phyloP scores from a whole-genome alignment of 2,329 filamentous ascomycete genomes.

The Pezicula radicicola region DNA sequence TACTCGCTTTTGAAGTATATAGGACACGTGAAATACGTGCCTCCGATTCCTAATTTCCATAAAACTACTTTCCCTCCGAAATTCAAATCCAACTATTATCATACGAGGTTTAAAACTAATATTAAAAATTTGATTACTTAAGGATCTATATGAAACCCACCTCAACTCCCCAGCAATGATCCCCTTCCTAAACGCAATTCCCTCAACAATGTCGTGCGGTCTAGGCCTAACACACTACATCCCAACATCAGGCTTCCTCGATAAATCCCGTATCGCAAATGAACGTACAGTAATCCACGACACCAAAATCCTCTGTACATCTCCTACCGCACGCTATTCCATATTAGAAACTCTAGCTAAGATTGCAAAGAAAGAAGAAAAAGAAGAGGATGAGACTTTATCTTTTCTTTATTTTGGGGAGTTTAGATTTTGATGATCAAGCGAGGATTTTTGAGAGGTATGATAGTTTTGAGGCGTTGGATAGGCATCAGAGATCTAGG shows the following conservation, averaged over 20 bases:
- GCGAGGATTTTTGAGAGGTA: slow-evolving; percentile 26
- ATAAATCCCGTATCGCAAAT: slow-evolving; percentile 14
- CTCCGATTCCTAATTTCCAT: too few relatives aligned
- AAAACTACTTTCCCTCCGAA: too few relatives aligned
- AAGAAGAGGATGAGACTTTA: slow-evolving; percentile 17
- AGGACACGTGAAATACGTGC: slow-evolving; percentile 15
- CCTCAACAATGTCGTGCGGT: slow-evolving; percentile 27
- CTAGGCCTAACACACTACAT: slow-evolving; percentile 32
- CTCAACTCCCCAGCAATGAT: slow-evolving; percentile 29
- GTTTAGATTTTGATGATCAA: slow-evolving; percentile 27
- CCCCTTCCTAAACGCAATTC: slow-evolving; percentile 24
- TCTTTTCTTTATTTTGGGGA: slow-evolving; percentile 15
- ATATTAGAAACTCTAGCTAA: background rate
- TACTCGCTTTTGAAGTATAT: slow-evolving; percentile 35
- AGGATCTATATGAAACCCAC: slow-evolving; percentile 30
- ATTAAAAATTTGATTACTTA: background rate
- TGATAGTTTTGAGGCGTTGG: slow-evolving; percentile 23
- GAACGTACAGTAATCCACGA: slow-evolving; percentile 30
- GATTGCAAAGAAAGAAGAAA: background rate
- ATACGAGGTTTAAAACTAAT: background rate
- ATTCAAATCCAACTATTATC: too few relatives aligned
- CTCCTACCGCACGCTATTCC: background rate
- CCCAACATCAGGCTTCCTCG: slow-evolving; percentile 27
- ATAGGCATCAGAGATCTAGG: slow-evolving; percentile 20
- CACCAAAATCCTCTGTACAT: slow-evolving; percentile 18